A percentile compares a stretch with the other conserved stretches of the same genome.
Evolutionary conservation across 495 filamentous ascomycete genomes (phyloP).

Genomic region (Trichoderma gamsii): DNA sequence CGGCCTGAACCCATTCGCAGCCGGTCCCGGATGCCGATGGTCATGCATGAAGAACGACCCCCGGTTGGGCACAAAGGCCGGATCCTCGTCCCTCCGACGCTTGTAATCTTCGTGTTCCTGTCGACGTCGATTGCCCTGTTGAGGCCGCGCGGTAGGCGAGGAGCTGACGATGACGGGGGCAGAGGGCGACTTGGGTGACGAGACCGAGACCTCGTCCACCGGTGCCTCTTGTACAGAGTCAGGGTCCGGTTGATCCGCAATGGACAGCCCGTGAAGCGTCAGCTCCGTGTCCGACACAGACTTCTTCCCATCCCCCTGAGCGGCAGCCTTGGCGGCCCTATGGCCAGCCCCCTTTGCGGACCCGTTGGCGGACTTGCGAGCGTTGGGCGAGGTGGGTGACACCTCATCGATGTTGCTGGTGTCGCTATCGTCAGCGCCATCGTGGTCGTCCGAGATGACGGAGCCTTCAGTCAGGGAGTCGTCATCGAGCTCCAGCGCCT

Average conservation of each 20-base stretch:
- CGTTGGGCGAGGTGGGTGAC: conserved; percentile 42
- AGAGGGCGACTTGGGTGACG: conserved; percentile 27
- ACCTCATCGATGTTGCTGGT: conserved; percentile 60
- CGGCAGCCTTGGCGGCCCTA: conserved; percentile 32
- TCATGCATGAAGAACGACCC: conserved; percentile 98
- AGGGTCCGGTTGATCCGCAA: conserved; percentile 51
- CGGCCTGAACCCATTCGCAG: conserved; percentile 68
- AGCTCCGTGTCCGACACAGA: conserved; percentile 65
- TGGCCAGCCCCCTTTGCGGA: conserved; percentile 36
- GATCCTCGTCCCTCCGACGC: conserved; percentile 81
- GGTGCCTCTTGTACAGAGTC: conserved; percentile 52
- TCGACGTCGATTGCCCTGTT: conserved; percentile 59
- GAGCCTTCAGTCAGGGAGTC: conserved; percentile 81
- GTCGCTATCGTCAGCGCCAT: conserved; percentile 75
- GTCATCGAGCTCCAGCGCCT: conserved; percentile 64
- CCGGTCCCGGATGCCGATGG: conserved; percentile 68
- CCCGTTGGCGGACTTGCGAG: conserved; percentile 33
- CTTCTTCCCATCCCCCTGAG: conserved; percentile 27
- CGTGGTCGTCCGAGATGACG: conserved; percentile 65
- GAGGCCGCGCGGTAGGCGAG: conserved; percentile 32
- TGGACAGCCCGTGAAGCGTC: conserved; percentile 78
- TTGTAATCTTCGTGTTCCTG: conserved; percentile 87
- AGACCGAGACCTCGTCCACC: conserved; percentile 54
- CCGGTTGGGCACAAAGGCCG: conserved; percentile 89
- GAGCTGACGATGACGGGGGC: conserved; percentile 45